Conservation (phyloP, 2,329 filamentous ascomycete species). For the Trematosphaeria pertusa region DNA sequence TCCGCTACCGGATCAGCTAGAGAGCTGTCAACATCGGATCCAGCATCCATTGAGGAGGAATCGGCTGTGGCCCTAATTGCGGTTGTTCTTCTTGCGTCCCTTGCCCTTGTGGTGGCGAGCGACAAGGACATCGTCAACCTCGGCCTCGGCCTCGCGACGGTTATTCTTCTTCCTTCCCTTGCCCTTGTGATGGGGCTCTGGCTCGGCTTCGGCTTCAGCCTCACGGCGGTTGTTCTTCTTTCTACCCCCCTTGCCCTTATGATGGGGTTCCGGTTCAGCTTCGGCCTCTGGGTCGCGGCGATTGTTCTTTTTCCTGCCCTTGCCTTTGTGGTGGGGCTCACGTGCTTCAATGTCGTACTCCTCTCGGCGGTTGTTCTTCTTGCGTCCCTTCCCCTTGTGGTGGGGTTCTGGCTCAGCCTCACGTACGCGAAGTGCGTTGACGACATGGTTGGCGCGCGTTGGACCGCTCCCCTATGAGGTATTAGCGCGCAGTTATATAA, state of each 20-base stretch:
- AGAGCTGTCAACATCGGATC: too few relatives aligned
- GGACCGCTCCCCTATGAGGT: too few relatives aligned
- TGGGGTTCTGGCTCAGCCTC: conserved; percentile 1
- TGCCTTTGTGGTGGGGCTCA: conserved; percentile 27
- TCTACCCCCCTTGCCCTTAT: not conserved
- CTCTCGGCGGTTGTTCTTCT: too few relatives aligned
- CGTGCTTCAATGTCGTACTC: not conserved
- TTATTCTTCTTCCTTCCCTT: conserved; percentile 12
- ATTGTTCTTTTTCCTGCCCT: conserved; percentile 17
- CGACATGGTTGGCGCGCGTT: too few relatives aligned
- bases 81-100: too few relatives aligned
- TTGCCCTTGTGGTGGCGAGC: conserved; percentile 19
- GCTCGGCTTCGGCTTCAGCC: conserved; percentile 1
- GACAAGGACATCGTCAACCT: conserved; percentile 3
- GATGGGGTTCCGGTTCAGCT: conserved; percentile 13
- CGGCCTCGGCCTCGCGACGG: conserved; percentile 3
- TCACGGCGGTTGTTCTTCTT: conserved; percentile 9
- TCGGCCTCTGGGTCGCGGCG: conserved; percentile 13
- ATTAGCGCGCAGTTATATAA: too few relatives aligned
- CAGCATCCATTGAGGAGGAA: too few relatives aligned
- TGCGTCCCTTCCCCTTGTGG: conserved; percentile 13
- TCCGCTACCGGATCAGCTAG: not conserved
- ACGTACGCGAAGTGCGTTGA: too few relatives aligned
- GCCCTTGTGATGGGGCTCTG: conserved; percentile 2
- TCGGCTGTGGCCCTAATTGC: too few relatives aligned